Base-by-base conservation (phyloP, 2,329 filamentous ascomycete species). In the Thelonectria rubi region DNA sequence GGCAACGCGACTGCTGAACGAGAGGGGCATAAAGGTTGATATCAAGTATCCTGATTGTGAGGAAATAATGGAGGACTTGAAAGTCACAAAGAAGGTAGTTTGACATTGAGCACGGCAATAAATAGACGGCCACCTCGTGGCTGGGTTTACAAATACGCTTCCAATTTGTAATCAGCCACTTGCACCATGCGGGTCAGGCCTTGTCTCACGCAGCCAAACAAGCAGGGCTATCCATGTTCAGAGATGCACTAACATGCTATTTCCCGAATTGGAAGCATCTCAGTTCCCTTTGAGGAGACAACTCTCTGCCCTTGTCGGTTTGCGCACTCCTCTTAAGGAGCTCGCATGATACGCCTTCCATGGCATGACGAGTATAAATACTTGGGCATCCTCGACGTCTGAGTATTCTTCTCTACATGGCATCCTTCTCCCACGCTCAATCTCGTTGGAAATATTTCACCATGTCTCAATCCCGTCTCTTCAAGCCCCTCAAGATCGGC, bases 401-500 rank as follows among this genome's bases (percentile, higher is more conserved):
- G 52, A 30, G 14, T 15, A 14, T 9, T 7, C 10, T 30, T 24
- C 21, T 30, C 17, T 14, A 14, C 14, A 18, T 40, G n/a, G n/a
- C 24, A 42, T 8, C 14, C 34, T 21, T 30, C 7, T 11, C 7
- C 21, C 5, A 37, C 20, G 9, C 15, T 15, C 12, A 20, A 48
- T 14, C 11, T 17, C 39, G 18, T 42, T n/a, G 9, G 12, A 20
- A n/a, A 5, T 2, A 11, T 39, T 14, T 32, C 5, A 47, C 0
- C 1, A 72, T 72, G 70, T 0, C 61, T 12, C 34, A 70, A 14
- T 68, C 68, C 5, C 67, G 53, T 3, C 79, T 83, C 17, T 84
- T 83, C 70, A 70, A 75, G 37, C 79, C 81, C 2, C 62, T 83
- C 48, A 76, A 74, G 58, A 65, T 82, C 2, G 81, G 82, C 63